Base-by-base conservation (phyloP, 352 stramenopile species). In the Pythium aphanidermatum region DNA sequence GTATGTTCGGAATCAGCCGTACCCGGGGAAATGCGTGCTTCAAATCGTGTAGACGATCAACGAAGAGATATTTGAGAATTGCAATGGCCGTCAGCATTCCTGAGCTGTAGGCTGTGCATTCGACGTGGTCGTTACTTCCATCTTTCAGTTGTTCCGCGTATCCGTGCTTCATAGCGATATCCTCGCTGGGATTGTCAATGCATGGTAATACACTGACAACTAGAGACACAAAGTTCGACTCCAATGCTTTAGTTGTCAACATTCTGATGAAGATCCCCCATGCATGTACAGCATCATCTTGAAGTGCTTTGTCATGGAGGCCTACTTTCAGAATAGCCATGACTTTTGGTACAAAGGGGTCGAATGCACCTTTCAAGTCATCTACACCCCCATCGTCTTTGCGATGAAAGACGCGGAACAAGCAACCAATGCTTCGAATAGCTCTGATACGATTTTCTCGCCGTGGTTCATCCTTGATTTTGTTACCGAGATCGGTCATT, bases 241-340 rank as follows among this genome's bases (percentile, higher is more conserved):
- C 80, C 19, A 95, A 59, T 0, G 83, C 79, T 59, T 89, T 90
- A 13, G 64, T 46, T 17, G 81, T 92, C 3, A 95, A 59, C 63
- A 93, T 77, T 12, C 67, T 74, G 35, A 95, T 39, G 41, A 92
- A 95, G 27, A 65, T 83, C n/a, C 53, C 66, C 81, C 81, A 95
- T 2, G 74, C 78, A 23, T 69, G 49, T 44, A 91, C 83, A 8
- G 71, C 74, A 58, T 83, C 49, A 24, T 71, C 62, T 53, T 79
- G 65, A 32, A 93, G 53, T 17, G 68, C 57, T 17, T 34, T 44
- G 32, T 93, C 81, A 24, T 55, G 58, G 7, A 92, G 51, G 20
- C 73, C 79, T 7, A 89, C 66, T 50, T 95, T 95, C 4, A 95
- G 58, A 17, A 81, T 93, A 19, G 81, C 83, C 83, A 95, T 95